Evolutionary conservation across 352 stramenopile genomes (phyloP).

Genomic region (Globisporangium acanthophoron): DNA sequence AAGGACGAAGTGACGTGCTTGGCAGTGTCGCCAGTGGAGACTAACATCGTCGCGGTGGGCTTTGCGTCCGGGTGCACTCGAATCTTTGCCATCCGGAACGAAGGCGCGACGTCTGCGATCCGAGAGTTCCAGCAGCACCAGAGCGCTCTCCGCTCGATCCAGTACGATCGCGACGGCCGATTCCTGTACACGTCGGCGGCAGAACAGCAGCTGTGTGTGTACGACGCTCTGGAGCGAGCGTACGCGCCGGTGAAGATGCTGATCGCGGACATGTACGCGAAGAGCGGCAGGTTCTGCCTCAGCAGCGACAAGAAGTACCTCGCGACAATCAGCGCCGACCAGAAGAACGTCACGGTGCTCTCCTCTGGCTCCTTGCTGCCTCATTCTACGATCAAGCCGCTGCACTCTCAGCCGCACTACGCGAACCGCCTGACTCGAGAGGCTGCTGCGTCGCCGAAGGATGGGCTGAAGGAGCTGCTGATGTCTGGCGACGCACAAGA

Average conservation of each 20-base stretch:
- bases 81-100: conserved; percentile 69
- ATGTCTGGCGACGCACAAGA: conserved; percentile 46
- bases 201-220: conserved; percentile 66
- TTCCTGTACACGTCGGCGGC: conserved; percentile 44
- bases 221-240: conserved; percentile 34
- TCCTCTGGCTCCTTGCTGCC: conserved; percentile 33
- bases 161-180: conserved; percentile 37
- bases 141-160: conserved; percentile 50
- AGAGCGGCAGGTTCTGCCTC: conserved; percentile 28
- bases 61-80: conserved; percentile 81
- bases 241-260: conserved; percentile 71
- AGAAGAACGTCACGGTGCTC: conserved; percentile 27
- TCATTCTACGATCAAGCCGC: conserved; percentile 28
- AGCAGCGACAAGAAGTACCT: conserved; percentile 36
- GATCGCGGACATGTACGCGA: conserved; percentile 32
- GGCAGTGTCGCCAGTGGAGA: conserved; percentile 27
- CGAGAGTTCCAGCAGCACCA: conserved; percentile 86
- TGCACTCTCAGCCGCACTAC: conserved; percentile 5
- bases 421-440: background rate
- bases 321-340: conserved; percentile 24
- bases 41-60: conserved; percentile 55
- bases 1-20: conserved; percentile 61
- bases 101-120: conserved; percentile 25
- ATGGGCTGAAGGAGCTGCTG: conserved; percentile 29
- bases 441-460: background rate